Evolutionary conservation across 345 rosid species (phyloP), one percentile per base, ranked within the genome.

Genomic region (Eutrema yunnanense): DNA sequence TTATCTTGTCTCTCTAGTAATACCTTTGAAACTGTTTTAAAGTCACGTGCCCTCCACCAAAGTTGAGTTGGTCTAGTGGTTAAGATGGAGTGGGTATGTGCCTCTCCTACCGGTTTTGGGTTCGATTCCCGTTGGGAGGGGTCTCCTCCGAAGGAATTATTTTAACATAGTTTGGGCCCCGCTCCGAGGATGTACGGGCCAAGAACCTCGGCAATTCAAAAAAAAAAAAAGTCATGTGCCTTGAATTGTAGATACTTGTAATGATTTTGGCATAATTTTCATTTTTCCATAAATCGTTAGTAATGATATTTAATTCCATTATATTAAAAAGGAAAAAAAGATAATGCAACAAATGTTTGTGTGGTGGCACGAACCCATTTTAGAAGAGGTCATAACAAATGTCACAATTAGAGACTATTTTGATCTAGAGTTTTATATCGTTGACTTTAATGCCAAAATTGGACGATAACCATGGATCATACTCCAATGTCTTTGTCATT

Each of bases 371-470:
- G 61, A 47, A 48, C 27, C 14, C 50, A 5, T 65, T 55, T 5
- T 38, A 52, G 63, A 48, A 73, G 66, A 47, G 36, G 66, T 66
- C 43, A 57, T 60, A 49, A 57, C 66, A 73, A 13, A 67, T 59
- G 78, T 67, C 73, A 34, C 68, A 58, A 59, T 38, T 69, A 69
- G 74, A 75, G 73, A 74, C 73, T 52, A 52, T 67, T 27, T 69
- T 62, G 40, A 75, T 75, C 52, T 69, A 52, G 59, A 55, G 64
- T 37, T 37, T 53, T 75, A 74, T 69, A 74, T 16, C 29, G 74
- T 75, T 69, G 79, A 75, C 70, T 61, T 75, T 29, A 75, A 68
- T 75, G 65, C 70, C 51, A 62, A 46, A 68, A 69, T 62, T 1
- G 64, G 79, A 69, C 70, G 53, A 62, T 53, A 62, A 70, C n/a